phyloP scores from a whole-genome alignment of 2,329 filamentous ascomycete species.

The Fusarium avenaceum region DNA sequence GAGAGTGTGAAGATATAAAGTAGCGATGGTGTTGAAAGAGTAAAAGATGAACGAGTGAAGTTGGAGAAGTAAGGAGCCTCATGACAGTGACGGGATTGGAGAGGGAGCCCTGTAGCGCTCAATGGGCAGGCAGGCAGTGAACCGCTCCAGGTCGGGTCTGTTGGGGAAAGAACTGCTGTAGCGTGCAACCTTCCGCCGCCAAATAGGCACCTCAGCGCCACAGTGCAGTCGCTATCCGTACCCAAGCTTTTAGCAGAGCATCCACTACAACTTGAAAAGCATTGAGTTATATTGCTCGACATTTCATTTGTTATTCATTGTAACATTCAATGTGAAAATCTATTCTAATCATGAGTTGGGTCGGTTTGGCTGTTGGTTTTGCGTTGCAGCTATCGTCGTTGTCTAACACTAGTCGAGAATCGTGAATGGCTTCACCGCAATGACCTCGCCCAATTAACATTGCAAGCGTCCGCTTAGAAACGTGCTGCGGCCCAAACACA shows the following conservation, averaged over 20 bases:
- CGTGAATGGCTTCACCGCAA: conserved; percentile 24
- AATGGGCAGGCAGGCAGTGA: conserved; percentile 3
- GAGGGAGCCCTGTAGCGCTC: conserved; percentile 27
- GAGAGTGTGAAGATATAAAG: conserved; percentile 33
- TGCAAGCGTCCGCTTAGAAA: not conserved
- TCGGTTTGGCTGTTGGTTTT: not conserved
- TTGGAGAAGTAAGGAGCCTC: conserved; percentile 31
- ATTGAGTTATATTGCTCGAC: too few species aligned
- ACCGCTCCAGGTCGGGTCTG: not conserved
- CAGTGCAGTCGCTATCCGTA: conserved; percentile 7
- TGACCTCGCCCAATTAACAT: not conserved
- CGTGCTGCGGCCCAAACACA: not conserved
- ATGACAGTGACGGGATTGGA: conserved; percentile 10
- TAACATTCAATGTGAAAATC: too few species aligned
- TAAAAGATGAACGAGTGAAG: conserved; percentile 25
- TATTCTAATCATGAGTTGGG: not conserved
- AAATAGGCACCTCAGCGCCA: conserved; percentile 28
- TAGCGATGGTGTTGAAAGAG: conserved; percentile 35
- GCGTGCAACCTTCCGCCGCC: conserved; percentile 10
- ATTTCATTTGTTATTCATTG: not conserved
- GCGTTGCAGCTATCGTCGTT: not conserved
- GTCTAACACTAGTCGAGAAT: not conserved
- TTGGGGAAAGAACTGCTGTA: conserved; percentile 10
- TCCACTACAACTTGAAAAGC: too few species aligned
- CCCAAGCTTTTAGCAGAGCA: too few species aligned